Evolutionary conservation across 2,329 filamentous ascomycete species (phyloP).

Genomic region (Magnaporthales sp.): DNA sequence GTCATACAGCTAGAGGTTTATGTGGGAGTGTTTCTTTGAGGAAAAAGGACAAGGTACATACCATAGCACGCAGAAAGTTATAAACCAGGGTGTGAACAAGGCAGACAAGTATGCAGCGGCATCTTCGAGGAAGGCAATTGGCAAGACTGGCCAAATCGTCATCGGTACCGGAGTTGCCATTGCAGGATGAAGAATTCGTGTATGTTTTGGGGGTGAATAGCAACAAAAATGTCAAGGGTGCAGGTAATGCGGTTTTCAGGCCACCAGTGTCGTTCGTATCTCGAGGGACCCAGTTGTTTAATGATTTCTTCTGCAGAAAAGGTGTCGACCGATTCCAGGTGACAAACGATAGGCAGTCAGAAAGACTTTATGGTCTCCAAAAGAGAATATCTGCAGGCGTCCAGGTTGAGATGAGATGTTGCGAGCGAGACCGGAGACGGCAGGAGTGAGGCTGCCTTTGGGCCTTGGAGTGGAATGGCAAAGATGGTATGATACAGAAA

Average conservation of each 20-base stretch:
- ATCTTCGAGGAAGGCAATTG: not conserved
- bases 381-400: not conserved
- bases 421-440: not conserved
- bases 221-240: no score
- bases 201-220: no score
- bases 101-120: not conserved
- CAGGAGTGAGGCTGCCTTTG: not conserved
- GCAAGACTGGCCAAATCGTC: not conserved
- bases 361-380: not conserved
- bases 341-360: not conserved
- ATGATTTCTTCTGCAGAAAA: not conserved
- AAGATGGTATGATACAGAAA: not conserved
- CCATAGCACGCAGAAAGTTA: not conserved
- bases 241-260: no score
- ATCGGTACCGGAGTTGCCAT: not conserved
- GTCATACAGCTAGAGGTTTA: not conserved
- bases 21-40: not conserved
- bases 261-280: not conserved
- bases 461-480: not conserved
- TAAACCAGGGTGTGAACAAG: not conserved
- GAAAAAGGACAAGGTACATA: not conserved
- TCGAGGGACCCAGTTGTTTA: not conserved
- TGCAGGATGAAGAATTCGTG: not conserved
- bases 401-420: not conserved
- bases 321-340: not conserved